Percentiles rank a stretch among this genome's conserved stretches.
phyloP scores from a whole-genome alignment of 306 rosid species.

The Rosa chinensis region DNA sequence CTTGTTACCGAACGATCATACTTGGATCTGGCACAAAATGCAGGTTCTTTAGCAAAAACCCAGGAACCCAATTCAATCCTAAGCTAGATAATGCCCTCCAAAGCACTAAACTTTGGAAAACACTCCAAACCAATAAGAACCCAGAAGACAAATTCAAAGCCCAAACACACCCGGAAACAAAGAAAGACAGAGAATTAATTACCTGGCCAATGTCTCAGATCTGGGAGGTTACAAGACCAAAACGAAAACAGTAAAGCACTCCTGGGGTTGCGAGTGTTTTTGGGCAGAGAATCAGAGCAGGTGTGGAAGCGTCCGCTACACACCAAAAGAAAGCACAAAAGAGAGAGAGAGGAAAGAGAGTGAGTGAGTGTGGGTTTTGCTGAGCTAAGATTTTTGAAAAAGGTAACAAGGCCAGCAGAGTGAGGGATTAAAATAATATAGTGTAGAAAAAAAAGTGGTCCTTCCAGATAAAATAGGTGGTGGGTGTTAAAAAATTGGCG shows the following conservation, averaged over 20 bases:
- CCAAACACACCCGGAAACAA: not conserved
- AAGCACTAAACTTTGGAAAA: not conserved
- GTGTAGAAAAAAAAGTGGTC: not conserved
- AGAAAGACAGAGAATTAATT: constrained; percentile 2
- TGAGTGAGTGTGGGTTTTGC: constrained; percentile 31
- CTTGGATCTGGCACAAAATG: constrained; percentile 44
- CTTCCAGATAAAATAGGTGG: not conserved
- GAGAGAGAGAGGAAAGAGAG: constrained; percentile 18
- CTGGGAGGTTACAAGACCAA: constrained; percentile 32
- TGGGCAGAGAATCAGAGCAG: constrained; percentile 17
- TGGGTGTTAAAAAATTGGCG: constrained; percentile 8
- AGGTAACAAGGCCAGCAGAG: not conserved
- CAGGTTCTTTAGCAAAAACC: constrained; percentile 31
- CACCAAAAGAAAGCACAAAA: constrained; percentile 38
- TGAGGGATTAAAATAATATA: constrained; percentile 14
- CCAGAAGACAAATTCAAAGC: constrained; percentile 17
- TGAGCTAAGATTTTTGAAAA: constrained; percentile 27
- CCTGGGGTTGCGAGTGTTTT: constrained; percentile 39
- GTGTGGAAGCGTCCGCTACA: constrained; percentile 32
- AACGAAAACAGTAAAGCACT: constrained; percentile 26
- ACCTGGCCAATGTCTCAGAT: constrained; percentile 43
- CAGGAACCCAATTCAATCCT: constrained; percentile 26
- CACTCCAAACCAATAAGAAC: not conserved
- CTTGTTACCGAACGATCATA: constrained; percentile 15
- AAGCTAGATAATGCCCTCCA: not conserved